phyloP scores from a whole-genome alignment of 73 alveolate species.

The Paramecium primaurelia region DNA sequence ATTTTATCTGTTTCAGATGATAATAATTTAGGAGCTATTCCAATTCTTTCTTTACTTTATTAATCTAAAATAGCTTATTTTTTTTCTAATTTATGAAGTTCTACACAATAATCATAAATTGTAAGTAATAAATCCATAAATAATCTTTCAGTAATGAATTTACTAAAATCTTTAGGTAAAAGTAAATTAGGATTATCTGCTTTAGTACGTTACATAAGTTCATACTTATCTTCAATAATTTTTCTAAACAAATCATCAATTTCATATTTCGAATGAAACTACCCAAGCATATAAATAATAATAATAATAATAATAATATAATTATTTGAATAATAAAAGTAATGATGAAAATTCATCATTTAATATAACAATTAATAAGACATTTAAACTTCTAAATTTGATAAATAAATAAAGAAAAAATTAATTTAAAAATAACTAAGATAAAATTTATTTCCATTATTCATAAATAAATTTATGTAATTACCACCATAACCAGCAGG shows the following conservation, averaged over 20 bases:
- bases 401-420: not conserved
- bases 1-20: constrained; percentile 54
- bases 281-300: not conserved
- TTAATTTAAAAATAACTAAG: not conserved
- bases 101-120: constrained; percentile 28
- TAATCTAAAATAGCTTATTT: constrained; percentile 31
- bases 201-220: not conserved
- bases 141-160: not conserved
- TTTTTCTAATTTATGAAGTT: constrained; percentile 40
- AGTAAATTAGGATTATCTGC: not conserved
- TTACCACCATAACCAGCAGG: not conserved
- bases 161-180: not conserved
- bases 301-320: not conserved
- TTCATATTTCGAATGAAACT: not conserved
- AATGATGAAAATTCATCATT: not conserved
- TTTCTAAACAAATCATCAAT: not conserved
- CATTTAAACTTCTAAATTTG: not conserved
- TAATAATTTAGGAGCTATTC: constrained; percentile 35
- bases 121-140: not conserved
- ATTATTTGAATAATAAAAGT: not conserved
- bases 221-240: constrained; percentile 22
- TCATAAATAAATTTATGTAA: not conserved
- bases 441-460: not conserved
- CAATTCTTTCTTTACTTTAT: constrained; percentile 41
- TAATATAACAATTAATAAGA: too few relatives aligned